Conservation (phyloP, 192 early-diverging fungal genomes). For the Phycomyces blakesleeanus region DNA sequence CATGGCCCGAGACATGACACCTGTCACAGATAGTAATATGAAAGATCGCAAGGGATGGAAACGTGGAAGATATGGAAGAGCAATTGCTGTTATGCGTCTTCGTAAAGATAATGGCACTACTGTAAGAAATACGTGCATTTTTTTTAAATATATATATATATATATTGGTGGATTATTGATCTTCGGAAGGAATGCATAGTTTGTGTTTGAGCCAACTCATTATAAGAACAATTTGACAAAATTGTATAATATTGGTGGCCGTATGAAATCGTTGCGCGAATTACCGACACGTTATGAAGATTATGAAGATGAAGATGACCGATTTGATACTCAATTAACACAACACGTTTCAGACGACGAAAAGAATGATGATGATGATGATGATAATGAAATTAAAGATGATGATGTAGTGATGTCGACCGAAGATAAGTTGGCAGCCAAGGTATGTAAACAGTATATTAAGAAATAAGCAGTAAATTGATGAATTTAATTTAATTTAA, state of each 20-base stretch:
- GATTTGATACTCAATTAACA: background rate
- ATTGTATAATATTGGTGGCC: slow-evolving; percentile 40
- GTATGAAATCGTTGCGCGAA: slow-evolving; percentile 29
- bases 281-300: slow-evolving; percentile 25
- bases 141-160: too few species aligned
- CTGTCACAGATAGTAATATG: slow-evolving; percentile 69
- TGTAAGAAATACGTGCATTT: too few species aligned
- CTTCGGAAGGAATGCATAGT: slow-evolving; percentile 15
- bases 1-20: slow-evolving; percentile 61
- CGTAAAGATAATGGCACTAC: slow-evolving; percentile 48
- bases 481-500: too few species aligned
- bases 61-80: slow-evolving; percentile 64
- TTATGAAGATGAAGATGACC: slow-evolving; percentile 16
- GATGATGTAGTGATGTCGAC: slow-evolving; percentile 28
- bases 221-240: slow-evolving; percentile 65
- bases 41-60: slow-evolving; percentile 64
- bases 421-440: slow-evolving; percentile 20
- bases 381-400: slow-evolving; percentile 10
- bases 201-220: slow-evolving; percentile 65
- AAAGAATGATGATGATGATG: slow-evolving; percentile 12
- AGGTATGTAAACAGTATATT: background rate
- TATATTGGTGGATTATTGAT: too few species aligned
- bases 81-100: slow-evolving; percentile 65
- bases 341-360: slow-evolving; percentile 5
- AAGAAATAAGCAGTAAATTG: slow-evolving; percentile 7